These are phyloP conservation scores for Epichloe glyceriae DNA, from an alignment of 2,329 filamentous ascomycete species.

Conservation along the genomic window DNA sequence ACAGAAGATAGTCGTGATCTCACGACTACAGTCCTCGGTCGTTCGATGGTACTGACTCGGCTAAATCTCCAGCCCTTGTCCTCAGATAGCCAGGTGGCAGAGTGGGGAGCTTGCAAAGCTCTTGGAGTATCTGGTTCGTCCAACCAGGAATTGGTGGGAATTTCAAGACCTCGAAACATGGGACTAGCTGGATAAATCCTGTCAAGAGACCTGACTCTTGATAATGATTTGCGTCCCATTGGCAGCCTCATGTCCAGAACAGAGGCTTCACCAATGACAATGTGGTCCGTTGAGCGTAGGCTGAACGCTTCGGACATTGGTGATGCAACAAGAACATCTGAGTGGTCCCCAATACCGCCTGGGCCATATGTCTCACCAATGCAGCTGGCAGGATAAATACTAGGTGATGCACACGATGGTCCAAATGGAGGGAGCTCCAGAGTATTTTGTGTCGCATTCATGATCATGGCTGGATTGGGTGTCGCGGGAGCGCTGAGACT, in stretches of 20 bases:
- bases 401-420: constrained; percentile 11
- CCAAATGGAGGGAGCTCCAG: constrained; percentile 4
- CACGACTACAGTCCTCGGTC: constrained; percentile 16
- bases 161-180: constrained; percentile 19
- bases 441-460: constrained; percentile 15
- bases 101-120: constrained; percentile 12
- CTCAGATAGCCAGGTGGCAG: constrained; percentile 14
- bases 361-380: constrained; percentile 20
- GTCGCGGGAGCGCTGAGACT: constrained; percentile 9
- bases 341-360: constrained; percentile 8
- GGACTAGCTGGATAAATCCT: constrained; percentile 18
- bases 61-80: constrained; percentile 11
- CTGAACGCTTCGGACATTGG: constrained; percentile 22
- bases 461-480: constrained; percentile 18
- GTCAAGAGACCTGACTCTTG: constrained; percentile 26
- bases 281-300: constrained; percentile 21
- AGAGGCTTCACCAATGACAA: constrained; percentile 28
- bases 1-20: constrained; percentile 16
- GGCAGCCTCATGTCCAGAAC: constrained; percentile 23
- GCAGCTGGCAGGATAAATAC: constrained; percentile 19
- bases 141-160: constrained; percentile 13
- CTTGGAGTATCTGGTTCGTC: constrained; percentile 9
- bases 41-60: constrained; percentile 15
- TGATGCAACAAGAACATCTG: constrained; percentile 15
- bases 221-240: constrained; percentile 12